Evolutionary conservation across 164 flowering plant species (phyloP).

Genomic region (Magnolia changhungtana): DNA sequence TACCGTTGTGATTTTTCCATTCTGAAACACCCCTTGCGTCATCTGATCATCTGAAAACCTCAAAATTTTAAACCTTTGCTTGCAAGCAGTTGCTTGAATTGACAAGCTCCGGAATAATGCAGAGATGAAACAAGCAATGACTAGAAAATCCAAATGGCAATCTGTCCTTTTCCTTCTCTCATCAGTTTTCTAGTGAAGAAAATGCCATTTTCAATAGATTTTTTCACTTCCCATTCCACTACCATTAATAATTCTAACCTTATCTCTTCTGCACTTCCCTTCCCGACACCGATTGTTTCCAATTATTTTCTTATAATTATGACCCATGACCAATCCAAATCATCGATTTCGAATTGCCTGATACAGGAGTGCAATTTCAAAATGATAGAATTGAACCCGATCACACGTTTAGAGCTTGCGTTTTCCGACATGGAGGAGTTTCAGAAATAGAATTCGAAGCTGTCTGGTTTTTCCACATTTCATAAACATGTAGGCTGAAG

Average conservation of each 20-base stretch:
- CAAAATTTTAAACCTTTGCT: too few species aligned
- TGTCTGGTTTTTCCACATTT: background rate
- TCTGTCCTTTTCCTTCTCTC: background rate
- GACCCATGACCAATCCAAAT: background rate
- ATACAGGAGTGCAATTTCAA: background rate
- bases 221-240: background rate
- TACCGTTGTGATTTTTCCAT: too few species aligned
- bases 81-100: constrained; percentile 1
- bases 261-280: background rate
- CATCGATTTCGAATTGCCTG: background rate
- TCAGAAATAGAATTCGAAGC: constrained; percentile 7
- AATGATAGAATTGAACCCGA: background rate
- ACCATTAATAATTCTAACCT: background rate
- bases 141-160: background rate
- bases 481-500: constrained; percentile 23
- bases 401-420: background rate
- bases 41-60: too few species aligned
- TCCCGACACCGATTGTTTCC: background rate
- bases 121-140: background rate
- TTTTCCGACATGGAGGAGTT: constrained; percentile 10
- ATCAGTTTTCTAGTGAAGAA: background rate
- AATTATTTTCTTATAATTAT: background rate
- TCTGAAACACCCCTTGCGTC: too few species aligned
- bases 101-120: background rate
- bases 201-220: background rate